Evolutionary conservation across 2,329 filamentous ascomycete species (phyloP), one percentile per base, ranked within the genome.

Genomic region (Alternaria viburni): DNA sequence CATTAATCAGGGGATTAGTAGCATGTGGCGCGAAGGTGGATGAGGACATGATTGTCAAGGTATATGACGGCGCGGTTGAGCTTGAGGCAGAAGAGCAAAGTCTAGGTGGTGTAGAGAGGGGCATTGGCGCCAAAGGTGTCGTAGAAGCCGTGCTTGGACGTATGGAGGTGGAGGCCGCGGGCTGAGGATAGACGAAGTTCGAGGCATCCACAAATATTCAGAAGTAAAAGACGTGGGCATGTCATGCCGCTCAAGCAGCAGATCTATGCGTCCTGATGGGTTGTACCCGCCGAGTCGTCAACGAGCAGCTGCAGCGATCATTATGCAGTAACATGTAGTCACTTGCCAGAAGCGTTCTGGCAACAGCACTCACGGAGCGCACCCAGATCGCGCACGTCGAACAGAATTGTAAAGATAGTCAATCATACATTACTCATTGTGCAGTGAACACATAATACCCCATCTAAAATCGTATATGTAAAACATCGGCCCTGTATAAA

Each of bases 11-110:
- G 61, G 91, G 93, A 1, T 82, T 99, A 62, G 92, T 97, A 2
- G 91, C 96, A 77, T 89, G 91, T 47, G 92, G 93, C 0, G 83
- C 96, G 46, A 88, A 90, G 62, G 93, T 99, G 26, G 96, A 98
- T 72, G 95, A 98, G 81, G 93, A 96, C 46, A 94, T 89, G 78
- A 91, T 98, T 21, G 90, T 89, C 72, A 89, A 85, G 73, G 93
- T 91, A 0, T 99, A 98, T 77, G 88, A 91, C 57, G 91, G 91
- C 66, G 92, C 92, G 28, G 84, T 97, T 3, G 92, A 96, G 73
- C 83, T 95, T 75, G 89, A 88, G 15, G 84, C 89, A 54, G 84
- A 88, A 64, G 86, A 88, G 67, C 85, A 88, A 15, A 83, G 86
- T 1, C 83, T 85, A 19, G 89, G 88, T 25, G 87, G 65, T 25